These are phyloP conservation scores for Phoma sp. DNA, from an alignment of 2,329 filamentous ascomycete species.

Conservation along the genomic window DNA sequence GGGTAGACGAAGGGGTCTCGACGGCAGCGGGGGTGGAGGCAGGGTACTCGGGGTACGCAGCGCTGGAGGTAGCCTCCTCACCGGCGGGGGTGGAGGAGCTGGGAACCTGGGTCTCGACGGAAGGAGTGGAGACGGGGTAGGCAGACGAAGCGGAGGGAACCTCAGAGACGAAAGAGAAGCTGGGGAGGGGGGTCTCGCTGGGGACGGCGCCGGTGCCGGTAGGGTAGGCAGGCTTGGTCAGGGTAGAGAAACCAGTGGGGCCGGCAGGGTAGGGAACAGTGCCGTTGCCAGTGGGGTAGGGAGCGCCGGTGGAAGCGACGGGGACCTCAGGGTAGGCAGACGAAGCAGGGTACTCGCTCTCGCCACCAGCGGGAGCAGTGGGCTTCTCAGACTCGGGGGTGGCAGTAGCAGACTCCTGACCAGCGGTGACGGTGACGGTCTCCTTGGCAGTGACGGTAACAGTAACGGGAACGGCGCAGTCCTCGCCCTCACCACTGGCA, in stretches of 20 bases:
- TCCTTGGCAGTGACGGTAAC: conserved; percentile 47
- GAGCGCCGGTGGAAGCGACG: conserved; percentile 23
- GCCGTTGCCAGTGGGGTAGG: conserved; percentile 38
- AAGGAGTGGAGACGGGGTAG: conserved; percentile 17
- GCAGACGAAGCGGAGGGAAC: conserved; percentile 19
- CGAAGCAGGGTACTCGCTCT: conserved; percentile 16
- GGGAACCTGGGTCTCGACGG: conserved; percentile 18
- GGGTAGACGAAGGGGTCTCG: conserved; percentile 12
- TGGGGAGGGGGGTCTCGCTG: conserved; percentile 28
- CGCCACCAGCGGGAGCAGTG: conserved; percentile 18
- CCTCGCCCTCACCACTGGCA: conserved; percentile 17
- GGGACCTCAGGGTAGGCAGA: conserved; percentile 3
- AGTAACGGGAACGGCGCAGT: conserved; percentile 44
- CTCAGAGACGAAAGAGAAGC: conserved; percentile 36
- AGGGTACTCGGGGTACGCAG: conserved; percentile 1
- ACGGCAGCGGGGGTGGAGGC: conserved; percentile 19
- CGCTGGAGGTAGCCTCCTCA: conserved; percentile 21
- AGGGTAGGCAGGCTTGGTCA: conserved; percentile 33
- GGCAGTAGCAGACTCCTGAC: conserved; percentile 14
- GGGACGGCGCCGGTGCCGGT: conserved; percentile 26
- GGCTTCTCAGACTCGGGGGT: conserved; percentile 18
- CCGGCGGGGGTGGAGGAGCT: conserved; percentile 20
- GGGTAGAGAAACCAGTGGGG: conserved; percentile 42
- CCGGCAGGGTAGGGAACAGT: conserved; percentile 33
- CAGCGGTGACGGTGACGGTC: conserved; percentile 47